Conservation (phyloP, 1,139 yeast species). For the Groenewaldozyma sp. region DNA sequence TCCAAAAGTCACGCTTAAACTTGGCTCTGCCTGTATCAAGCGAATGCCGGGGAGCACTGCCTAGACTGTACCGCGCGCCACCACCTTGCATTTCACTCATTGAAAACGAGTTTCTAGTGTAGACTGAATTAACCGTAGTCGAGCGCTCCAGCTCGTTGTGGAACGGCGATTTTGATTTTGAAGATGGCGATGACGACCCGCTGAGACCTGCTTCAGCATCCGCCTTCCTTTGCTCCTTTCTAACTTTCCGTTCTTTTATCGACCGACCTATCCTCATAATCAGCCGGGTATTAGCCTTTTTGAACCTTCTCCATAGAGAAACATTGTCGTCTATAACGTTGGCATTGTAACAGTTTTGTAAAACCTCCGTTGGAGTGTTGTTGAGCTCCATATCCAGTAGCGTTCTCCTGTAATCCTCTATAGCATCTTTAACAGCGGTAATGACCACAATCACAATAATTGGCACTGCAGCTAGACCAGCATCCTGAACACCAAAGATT, state of each 20-base stretch:
- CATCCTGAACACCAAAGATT: conserved; percentile 84
- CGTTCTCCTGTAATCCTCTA: conserved; percentile 87
- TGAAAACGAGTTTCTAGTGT: conserved; percentile 10
- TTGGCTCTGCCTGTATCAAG: conserved; percentile 32
- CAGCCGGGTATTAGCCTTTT: conserved; percentile 37
- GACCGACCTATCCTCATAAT: conserved; percentile 17
- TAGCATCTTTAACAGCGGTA: conserved; percentile 87
- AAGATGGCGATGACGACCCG: conserved; percentile 16
- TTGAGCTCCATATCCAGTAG: conserved; percentile 75
- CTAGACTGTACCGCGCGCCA: neutral
- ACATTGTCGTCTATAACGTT: conserved; percentile 67
- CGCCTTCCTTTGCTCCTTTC: conserved; percentile 6
- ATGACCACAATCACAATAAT: conserved; percentile 81
- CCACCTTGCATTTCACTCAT: conserved; percentile 5
- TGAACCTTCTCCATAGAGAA: conserved; percentile 57
- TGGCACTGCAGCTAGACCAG: conserved; percentile 89
- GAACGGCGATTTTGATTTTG: neutral
- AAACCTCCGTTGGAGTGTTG: conserved; percentile 72
- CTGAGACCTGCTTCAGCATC: conserved; percentile 16
- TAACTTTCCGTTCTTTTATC: conserved; percentile 17
- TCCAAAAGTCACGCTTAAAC: conserved; percentile 76
- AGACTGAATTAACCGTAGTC: conserved; percentile 20
- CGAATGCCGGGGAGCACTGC: conserved; percentile 14
- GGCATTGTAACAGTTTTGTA: conserved; percentile 60
- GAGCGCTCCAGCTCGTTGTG: conserved; percentile 13